Evolutionary conservation across 1,284 basidiomycete species (phyloP).

Genomic region (Marasmius tenuissimus): DNA sequence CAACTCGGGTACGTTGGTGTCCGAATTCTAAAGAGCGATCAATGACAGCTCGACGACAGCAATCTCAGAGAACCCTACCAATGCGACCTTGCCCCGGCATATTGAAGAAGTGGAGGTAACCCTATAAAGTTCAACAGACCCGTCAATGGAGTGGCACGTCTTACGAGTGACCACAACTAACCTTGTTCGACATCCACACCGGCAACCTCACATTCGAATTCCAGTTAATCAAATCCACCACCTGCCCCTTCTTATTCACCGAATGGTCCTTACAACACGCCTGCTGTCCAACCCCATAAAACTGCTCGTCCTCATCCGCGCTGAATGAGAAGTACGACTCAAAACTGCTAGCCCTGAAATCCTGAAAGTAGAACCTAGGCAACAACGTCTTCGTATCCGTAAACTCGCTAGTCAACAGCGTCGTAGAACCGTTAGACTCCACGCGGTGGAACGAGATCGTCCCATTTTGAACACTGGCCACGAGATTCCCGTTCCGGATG

Average conservation of each 20-base stretch:
- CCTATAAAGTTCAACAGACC: constrained; percentile 20
- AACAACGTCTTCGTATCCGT: constrained; percentile 35
- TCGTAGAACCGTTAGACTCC: constrained; percentile 31
- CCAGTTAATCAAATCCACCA: constrained; percentile 40
- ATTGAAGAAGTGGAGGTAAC: constrained; percentile 42
- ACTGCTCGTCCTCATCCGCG: constrained; percentile 34
- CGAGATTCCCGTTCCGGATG: constrained; percentile 35
- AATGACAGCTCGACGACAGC: not conserved
- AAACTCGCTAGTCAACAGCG: constrained; percentile 34
- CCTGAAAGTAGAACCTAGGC: constrained; percentile 35
- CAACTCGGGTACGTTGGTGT: constrained; percentile 33
- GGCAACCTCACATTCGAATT: constrained; percentile 42
- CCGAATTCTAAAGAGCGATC: constrained; percentile 31
- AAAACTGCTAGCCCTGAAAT: constrained; percentile 35
- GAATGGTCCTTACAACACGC: constrained; percentile 41
- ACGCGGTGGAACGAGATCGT: constrained; percentile 34
- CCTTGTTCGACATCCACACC: constrained; percentile 43
- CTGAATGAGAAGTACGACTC: constrained; percentile 37
- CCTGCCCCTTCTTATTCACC: constrained; percentile 43
- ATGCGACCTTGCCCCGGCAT: constrained; percentile 39
- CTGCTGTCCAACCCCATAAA: constrained; percentile 41
- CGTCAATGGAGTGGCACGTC: too few relatives aligned
- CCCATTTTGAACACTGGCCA: constrained; percentile 30
- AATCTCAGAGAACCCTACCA: constrained; percentile 21
- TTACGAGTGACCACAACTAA: not conserved